Conservation (phyloP, 2,329 filamentous ascomycete genomes). For the Zymoseptoria brevis region DNA sequence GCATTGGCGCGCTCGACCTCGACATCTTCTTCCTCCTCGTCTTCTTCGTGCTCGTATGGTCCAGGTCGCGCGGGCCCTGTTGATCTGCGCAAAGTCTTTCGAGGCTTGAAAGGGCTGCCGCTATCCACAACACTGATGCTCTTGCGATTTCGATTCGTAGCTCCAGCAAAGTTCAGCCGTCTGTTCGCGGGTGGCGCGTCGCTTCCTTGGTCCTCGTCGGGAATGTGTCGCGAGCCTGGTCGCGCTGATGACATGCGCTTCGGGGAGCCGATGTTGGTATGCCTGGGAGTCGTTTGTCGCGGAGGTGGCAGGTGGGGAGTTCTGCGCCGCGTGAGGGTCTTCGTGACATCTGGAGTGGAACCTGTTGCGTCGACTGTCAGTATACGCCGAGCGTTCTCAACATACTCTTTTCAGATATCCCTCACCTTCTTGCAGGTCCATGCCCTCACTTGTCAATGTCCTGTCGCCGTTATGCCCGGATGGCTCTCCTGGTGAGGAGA, state of each 20-base stretch:
- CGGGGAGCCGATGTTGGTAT: conserved; percentile 54
- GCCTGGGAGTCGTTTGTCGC: conserved; percentile 53
- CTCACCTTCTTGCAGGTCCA: conserved; percentile 58
- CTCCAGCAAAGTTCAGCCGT: conserved; percentile 25
- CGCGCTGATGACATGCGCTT: conserved; percentile 53
- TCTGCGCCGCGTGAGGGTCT: conserved; percentile 35
- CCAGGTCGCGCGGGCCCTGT: conserved; percentile 14
- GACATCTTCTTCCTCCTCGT: conserved; percentile 12
- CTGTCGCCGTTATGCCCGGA: conserved; percentile 13
- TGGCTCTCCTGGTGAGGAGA: conserved; percentile 70
- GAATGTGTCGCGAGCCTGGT: conserved; percentile 29
- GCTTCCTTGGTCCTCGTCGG: neutral
- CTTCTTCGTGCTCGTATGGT: conserved; percentile 18
- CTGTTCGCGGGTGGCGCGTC: conserved; percentile 22
- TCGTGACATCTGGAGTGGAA: conserved; percentile 43
- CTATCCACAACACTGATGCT: conserved; percentile 22
- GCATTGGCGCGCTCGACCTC: conserved; percentile 13
- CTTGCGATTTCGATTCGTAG: conserved; percentile 18
- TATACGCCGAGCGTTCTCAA: conserved; percentile 2
- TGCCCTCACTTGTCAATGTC: conserved; percentile 21
- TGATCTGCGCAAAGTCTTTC: conserved; percentile 21
- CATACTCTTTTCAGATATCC: conserved; percentile 5
- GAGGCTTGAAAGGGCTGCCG: conserved; percentile 28
- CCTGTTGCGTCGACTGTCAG: conserved; percentile 30
- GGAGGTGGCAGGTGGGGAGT: conserved; percentile 42